phyloP scores from a whole-genome alignment of 208 protist genomes.

The Acanthamoeba sp. region DNA sequence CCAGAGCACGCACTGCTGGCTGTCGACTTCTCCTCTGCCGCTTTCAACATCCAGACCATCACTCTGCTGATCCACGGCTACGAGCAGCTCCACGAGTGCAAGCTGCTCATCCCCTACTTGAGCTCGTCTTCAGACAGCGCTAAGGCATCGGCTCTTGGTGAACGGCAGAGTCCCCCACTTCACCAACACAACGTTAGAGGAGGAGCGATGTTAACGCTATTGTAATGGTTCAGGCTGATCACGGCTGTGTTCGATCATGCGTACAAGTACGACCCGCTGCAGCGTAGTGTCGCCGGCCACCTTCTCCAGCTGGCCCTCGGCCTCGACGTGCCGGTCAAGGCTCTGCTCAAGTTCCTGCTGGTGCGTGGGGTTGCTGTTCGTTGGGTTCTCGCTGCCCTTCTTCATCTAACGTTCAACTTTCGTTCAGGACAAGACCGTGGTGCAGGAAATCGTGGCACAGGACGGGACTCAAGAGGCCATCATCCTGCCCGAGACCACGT shows the following conservation, averaged over 20 bases:
- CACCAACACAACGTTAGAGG: not conserved
- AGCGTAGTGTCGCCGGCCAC: slow-evolving; percentile 64
- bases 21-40: slow-evolving; percentile 41
- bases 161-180: not conserved
- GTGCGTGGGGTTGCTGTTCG: not conserved
- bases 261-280: slow-evolving; percentile 71
- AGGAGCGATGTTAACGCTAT: not conserved
- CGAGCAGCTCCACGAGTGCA: slow-evolving; percentile 74
- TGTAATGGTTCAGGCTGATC: slow-evolving; percentile 6
- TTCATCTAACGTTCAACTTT: slow-evolving; percentile 22
- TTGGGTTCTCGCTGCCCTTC: not conserved
- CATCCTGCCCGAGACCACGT: not conserved
- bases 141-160: slow-evolving; percentile 19
- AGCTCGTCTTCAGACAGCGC: slow-evolving; percentile 11
- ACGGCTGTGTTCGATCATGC: slow-evolving; percentile 65
- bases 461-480: slow-evolving; percentile 40
- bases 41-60: slow-evolving; percentile 62
- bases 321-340: slow-evolving; percentile 64
- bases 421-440: slow-evolving; percentile 67
- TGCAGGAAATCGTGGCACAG: slow-evolving; percentile 25
- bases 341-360: slow-evolving; percentile 76
- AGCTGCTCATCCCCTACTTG: slow-evolving; percentile 68
- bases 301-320: slow-evolving; percentile 70
- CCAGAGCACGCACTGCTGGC: slow-evolving; percentile 44
- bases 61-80: slow-evolving; percentile 62